Percentiles rank a stretch among this genome's conserved stretches.
These are phyloP conservation scores for Trichosporon sp. DNA, from an alignment of 1,284 basidiomycete species.

Conservation along the genomic window DNA sequence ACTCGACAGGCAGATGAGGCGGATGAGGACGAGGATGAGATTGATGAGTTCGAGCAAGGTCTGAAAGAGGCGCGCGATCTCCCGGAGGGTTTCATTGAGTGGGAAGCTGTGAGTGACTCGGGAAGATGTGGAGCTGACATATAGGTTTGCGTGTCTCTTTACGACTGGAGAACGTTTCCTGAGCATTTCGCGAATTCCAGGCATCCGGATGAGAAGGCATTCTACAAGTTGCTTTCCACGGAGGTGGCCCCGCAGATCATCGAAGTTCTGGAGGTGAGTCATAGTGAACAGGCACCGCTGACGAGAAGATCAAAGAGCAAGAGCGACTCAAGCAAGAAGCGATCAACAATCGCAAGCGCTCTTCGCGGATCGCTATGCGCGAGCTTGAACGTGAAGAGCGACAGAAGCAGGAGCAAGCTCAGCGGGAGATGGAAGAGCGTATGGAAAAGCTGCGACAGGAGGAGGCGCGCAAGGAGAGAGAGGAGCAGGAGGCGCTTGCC, in stretches of 20 bases:
- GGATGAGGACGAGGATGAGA: conserved; percentile 5
- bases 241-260: conserved; percentile 50
- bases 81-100: conserved; percentile 47
- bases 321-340: conserved; percentile 48
- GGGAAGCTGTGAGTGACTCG: conserved; percentile 47
- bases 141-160: conserved; percentile 51
- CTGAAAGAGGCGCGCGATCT: conserved; percentile 35
- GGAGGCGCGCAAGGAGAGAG: conserved; percentile 31
- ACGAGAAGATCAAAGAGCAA: conserved; percentile 39
- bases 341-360: conserved; percentile 51
- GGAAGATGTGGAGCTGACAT: not conserved
- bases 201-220: conserved; percentile 51
- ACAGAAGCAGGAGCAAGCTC: conserved; percentile 43
- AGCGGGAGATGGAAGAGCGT: conserved; percentile 48
- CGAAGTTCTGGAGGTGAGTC: conserved; percentile 44
- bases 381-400: conserved; percentile 52
- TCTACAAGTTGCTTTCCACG: conserved; percentile 48
- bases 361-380: conserved; percentile 51
- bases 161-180: conserved; percentile 51
- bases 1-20: not conserved
- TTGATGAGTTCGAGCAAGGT: conserved; percentile 9
- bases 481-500: conserved; percentile 38
- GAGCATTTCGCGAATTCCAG: conserved; percentile 50
- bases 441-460: conserved; percentile 48
- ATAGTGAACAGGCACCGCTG: not conserved